Evolutionary conservation across 352 stramenopile species (phyloP), one percentile per base, ranked within the genome.

Genomic region (Pythium apleroticum): DNA sequence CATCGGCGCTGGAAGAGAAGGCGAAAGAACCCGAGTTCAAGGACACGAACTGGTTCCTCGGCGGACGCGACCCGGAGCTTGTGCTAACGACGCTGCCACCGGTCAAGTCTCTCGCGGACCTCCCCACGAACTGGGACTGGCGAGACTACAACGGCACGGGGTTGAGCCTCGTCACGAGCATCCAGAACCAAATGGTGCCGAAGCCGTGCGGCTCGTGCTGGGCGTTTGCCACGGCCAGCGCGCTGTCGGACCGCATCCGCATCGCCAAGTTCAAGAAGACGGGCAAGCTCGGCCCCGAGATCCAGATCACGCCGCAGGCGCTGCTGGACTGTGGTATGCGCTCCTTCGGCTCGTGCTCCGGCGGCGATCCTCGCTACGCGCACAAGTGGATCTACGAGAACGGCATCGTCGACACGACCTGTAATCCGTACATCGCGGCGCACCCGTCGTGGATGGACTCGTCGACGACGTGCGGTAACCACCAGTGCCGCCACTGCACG

Each of bases 341-440:
- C 7, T 90, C 80, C 2, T 93, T 93, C 48, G 81, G 84, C 15
- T 93, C 84, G 52, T 91, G 84, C 63, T 80, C 75, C 20, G 84
- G 84, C n/a, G 84, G 84, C n/a, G 84, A 93, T 28, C 84, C 84
- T 15, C 77, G 84, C n/a, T 87, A 87, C 43, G 84, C 84, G 20
- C 84, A 93, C 72, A 87, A 93, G 65, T 93, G 84, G 84, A 93
- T 93, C 61, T 78, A 89, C 41, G 80, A 90, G 65, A 89, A 93
- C 43, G 84, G 84, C 41, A 91, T 93, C 54, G 84, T 93, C 10
- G 84, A 93, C 66, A 75, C 75, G 72, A 93, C 84, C 4, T 93
- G 84, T 59, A 93, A 87, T 55, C 84, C 84, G 58, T 93, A 93
- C 69, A 91, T 93, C 22, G 84, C 84, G 12, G 81, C 84, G 17